A percentile compares a stretch with the other conserved stretches of the same genome.
Conservation (phyloP, 1,284 basidiomycete genomes). For the Puccinia horiana region DNA sequence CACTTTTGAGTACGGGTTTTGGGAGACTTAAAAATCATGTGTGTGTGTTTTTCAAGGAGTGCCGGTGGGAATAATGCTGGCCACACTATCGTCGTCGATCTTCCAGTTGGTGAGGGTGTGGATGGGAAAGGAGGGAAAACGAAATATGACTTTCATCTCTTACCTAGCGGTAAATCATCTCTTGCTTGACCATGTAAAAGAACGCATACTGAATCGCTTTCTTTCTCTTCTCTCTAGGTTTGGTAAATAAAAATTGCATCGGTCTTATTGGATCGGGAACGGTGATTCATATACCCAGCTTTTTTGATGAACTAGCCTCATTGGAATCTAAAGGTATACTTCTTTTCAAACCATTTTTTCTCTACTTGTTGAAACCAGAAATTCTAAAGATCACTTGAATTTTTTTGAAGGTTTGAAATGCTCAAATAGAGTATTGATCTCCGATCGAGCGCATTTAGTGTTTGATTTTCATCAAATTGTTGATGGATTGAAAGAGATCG, state of each 20-base stretch:
- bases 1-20: not conserved
- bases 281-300: slow-evolving; percentile 59
- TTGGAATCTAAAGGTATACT: slow-evolving; percentile 57
- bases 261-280: slow-evolving; percentile 59
- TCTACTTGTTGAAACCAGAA: not conserved
- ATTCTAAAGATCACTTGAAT: not conserved
- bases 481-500: slow-evolving; percentile 59
- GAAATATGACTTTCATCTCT: slow-evolving; percentile 45
- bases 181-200: too few relatives aligned
- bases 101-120: slow-evolving; percentile 19
- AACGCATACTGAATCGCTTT: too few relatives aligned
- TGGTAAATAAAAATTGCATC: slow-evolving; percentile 58
- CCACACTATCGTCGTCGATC: slow-evolving; percentile 49
- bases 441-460: slow-evolving; percentile 59
- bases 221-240: too few relatives aligned
- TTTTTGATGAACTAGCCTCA: slow-evolving; percentile 58
- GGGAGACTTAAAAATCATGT: not conserved
- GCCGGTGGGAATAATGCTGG: slow-evolving; percentile 49
- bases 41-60: slow-evolving; percentile 26
- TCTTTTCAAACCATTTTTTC: not conserved
- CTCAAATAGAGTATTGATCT: slow-evolving; percentile 58
- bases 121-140: slow-evolving; percentile 46
- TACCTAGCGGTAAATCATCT: slow-evolving; percentile 47
- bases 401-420: slow-evolving; percentile 55
- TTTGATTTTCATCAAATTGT: slow-evolving; percentile 60